phyloP scores from a whole-genome alignment of 495 filamentous ascomycete species.

The Bryoglossum gracile region DNA sequence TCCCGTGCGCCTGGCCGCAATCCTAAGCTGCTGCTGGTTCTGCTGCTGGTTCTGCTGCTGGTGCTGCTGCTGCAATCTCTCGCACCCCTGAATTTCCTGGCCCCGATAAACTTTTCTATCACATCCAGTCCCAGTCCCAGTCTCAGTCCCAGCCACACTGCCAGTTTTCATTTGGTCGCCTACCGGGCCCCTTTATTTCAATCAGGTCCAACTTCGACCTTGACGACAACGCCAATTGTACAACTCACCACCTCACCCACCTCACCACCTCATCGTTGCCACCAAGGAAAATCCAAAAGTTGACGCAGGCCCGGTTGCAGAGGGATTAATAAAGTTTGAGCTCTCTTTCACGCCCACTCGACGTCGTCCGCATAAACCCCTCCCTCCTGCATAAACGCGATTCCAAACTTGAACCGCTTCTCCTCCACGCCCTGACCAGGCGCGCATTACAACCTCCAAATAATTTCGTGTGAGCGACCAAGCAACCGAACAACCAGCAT shows the following conservation, averaged over 20 bases:
- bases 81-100: constrained; percentile 9
- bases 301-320: too few relatives aligned
- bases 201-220: not conserved
- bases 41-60: too few relatives aligned
- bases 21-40: too few relatives aligned
- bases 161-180: constrained; percentile 10
- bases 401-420: not conserved
- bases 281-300: too few relatives aligned
- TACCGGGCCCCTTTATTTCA: constrained; percentile 2
- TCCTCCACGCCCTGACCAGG: not conserved
- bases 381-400: not conserved
- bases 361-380: not conserved
- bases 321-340: too few relatives aligned
- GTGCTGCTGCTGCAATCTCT: constrained; percentile 10
- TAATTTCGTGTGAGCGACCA: too few relatives aligned
- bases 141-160: too few relatives aligned
- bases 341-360: not conserved
- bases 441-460: not conserved
- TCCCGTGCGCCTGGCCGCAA: not conserved
- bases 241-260: not conserved
- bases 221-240: not conserved
- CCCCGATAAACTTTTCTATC: constrained; percentile 16
- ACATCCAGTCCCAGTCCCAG: too few relatives aligned
- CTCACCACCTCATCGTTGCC: too few relatives aligned
- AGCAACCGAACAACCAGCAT: too few relatives aligned